Conservation (phyloP, 371 early-diverging fungal genomes). For the Nematocida displodere region DNA sequence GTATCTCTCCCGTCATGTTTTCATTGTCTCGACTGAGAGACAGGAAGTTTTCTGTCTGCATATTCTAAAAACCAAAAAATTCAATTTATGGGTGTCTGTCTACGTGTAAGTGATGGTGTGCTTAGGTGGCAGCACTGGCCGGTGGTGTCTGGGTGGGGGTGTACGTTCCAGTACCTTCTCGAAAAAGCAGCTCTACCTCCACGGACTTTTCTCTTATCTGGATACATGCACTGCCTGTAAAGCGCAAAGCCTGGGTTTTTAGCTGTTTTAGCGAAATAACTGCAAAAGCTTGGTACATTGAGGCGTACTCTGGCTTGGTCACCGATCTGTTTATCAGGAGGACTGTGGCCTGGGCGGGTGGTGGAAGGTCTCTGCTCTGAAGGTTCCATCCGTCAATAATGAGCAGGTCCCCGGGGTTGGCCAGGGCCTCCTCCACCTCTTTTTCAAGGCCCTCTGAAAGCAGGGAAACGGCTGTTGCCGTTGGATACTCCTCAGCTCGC, state of each 20-base stretch:
- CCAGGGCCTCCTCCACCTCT: not conserved
- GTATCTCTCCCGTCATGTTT: constrained; percentile 67
- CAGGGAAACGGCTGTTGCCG: not conserved
- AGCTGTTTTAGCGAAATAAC: constrained; percentile 6
- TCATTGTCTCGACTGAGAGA: constrained; percentile 33
- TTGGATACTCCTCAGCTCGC: constrained; percentile 2
- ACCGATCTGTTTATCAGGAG: constrained; percentile 33
- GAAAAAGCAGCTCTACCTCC: not conserved
- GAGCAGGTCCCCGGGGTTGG: not conserved
- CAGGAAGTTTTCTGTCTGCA: constrained; percentile 30
- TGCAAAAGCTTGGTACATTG: constrained; percentile 2
- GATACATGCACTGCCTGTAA: not conserved
- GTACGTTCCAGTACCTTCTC: not conserved
- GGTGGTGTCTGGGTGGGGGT: not conserved
- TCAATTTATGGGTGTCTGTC: not conserved
- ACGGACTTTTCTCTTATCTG: not conserved
- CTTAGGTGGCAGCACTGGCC: not conserved
- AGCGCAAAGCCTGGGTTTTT: not conserved
- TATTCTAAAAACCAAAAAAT: constrained; percentile 30
- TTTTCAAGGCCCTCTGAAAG: not conserved
- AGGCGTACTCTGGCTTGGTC: constrained; percentile 7
- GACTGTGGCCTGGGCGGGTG: not conserved
- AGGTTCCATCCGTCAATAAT: constrained; percentile 39
- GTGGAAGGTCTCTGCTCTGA: not conserved
- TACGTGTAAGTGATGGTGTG: not conserved